Evolutionary conservation across 1,139 yeast genomes (phyloP).

Genomic region (Yamadazyma triangularis): DNA sequence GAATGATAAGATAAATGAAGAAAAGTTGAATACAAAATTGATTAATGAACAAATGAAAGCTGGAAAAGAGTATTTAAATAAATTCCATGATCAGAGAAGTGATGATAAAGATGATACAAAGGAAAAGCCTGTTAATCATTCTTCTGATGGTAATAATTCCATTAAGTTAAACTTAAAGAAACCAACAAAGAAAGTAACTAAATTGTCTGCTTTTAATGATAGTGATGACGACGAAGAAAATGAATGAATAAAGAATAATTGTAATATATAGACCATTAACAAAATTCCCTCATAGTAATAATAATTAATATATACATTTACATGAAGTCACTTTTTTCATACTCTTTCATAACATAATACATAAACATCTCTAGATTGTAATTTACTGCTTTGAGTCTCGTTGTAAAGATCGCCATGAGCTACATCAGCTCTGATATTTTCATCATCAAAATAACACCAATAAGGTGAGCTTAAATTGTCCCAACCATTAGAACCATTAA

Average conservation of each 20-base stretch:
- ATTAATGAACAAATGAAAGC: constrained; percentile 51
- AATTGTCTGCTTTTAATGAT: constrained; percentile 6
- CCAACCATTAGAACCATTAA: neutral
- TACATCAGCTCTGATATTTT: constrained; percentile 44
- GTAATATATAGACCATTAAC: no score
- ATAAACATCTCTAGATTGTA: constrained; percentile 60
- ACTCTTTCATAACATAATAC: constrained; percentile 65
- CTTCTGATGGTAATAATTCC: no score
- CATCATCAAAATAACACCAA: constrained; percentile 79
- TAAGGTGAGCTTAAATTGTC: constrained; percentile 19
- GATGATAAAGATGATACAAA: no score
- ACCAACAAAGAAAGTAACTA: constrained; percentile 1
- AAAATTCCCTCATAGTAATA: no score
- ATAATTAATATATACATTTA: neutral
- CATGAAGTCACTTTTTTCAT: no score
- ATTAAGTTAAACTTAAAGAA: constrained; percentile 5
- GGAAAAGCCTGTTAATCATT: neutral
- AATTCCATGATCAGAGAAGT: no score
- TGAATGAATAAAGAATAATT: constrained; percentile 1
- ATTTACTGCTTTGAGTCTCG: constrained; percentile 22
- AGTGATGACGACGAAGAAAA: constrained; percentile 6
- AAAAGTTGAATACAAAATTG: constrained; percentile 24
- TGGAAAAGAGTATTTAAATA: constrained; percentile 22
- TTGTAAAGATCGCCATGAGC: constrained; percentile 41
- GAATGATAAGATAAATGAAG: constrained; percentile 6